Base-by-base conservation (phyloP, 768 basidiomycete genomes). In the Phlebiopsis flavidoalba region DNA sequence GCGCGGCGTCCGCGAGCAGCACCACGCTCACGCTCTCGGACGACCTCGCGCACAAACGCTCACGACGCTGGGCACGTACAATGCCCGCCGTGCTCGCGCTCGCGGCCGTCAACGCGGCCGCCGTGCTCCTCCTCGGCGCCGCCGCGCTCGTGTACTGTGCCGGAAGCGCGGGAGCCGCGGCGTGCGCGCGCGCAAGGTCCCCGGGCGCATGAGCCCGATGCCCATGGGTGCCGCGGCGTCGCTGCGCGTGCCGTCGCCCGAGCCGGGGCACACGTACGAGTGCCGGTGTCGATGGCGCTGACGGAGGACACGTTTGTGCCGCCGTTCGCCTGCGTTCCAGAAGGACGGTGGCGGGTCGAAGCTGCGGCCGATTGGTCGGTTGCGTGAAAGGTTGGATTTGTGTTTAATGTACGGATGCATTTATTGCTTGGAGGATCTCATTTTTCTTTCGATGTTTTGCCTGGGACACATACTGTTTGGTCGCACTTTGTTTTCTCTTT, bases 21-120 rank as follows among this genome's bases (percentile, higher is more conserved):
- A 74, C 77, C 1, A 71, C 76, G 3, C 83, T 87, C 62, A 71
- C 80, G 7, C 73, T 91, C 56, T 84, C 88, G 8, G 74, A 80
- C 48, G 79, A 88, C 62, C 76, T 86, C 65, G 79, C 80, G 4
- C 68, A 79, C 48, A n/a, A n/a, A 31, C 26, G 26, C 26, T 31
- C 26, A 31, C 26, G 26, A 31, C 26, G 26, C 26, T 31, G 3
- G 26, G 26, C 26, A 31, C 26, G 6, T 31, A 84, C 84, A 15
- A 72, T 94, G 56, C 91, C 91, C 22, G 87, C 83, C 24, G 83
- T 93, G 76, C 77, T 93, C 54, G 91, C 78, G 26, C 73, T 93
- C 60, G 83, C 92, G 67, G 91, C 85, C 37, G 77, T 93, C 65
- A 94, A 94, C 67, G 87, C 89, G 6, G 73, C 91, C 26, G 78